Percentiles rank a stretch among this genome's conserved stretches.
phyloP scores from a whole-genome alignment of 2,329 filamentous ascomycete genomes.

The Epichloe brachyelytri region DNA sequence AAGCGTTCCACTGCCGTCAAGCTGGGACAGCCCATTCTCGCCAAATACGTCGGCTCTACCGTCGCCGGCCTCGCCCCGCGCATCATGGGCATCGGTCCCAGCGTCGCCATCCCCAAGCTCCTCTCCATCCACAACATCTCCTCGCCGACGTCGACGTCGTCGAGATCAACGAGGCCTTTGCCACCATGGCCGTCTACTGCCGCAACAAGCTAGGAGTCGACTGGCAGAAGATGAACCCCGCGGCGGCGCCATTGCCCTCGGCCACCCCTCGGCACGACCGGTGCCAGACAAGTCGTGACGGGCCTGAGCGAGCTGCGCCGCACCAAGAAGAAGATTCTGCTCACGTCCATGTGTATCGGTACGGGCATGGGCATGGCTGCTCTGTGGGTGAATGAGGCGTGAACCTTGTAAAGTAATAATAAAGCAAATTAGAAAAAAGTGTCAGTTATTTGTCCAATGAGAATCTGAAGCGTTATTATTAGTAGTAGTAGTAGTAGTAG shows the following conservation, averaged over 20 bases:
- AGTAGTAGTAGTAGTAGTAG: no score
- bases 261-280: slow-evolving; percentile 75
- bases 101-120: slow-evolving; percentile 67
- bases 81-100: slow-evolving; percentile 91
- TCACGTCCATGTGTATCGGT: slow-evolving; percentile 83
- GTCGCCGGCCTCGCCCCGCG: slow-evolving; percentile 81
- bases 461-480: background rate
- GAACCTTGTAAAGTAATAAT: background rate
- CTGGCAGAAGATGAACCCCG: slow-evolving; percentile 68
- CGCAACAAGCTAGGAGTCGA: slow-evolving; percentile 59
- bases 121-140: slow-evolving; percentile 65
- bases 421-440: no score
- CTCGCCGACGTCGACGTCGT: slow-evolving; percentile 78
- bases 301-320: slow-evolving; percentile 74
- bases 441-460: background rate
- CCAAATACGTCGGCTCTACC: slow-evolving; percentile 87
- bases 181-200: slow-evolving; percentile 95
- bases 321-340: slow-evolving; percentile 76
- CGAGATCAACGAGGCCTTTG: slow-evolving; percentile 96
- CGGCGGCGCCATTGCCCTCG: slow-evolving; percentile 71
- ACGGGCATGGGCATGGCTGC: slow-evolving; percentile 59
- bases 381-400: slow-evolving; percentile 46
- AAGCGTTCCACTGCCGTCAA: slow-evolving; percentile 80
- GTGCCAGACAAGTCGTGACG: slow-evolving; percentile 73
- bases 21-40: slow-evolving; percentile 81